These are phyloP conservation scores for Dothistroma septosporum DNA, from an alignment of 2,329 filamentous ascomycete genomes.

Conservation along the genomic window DNA sequence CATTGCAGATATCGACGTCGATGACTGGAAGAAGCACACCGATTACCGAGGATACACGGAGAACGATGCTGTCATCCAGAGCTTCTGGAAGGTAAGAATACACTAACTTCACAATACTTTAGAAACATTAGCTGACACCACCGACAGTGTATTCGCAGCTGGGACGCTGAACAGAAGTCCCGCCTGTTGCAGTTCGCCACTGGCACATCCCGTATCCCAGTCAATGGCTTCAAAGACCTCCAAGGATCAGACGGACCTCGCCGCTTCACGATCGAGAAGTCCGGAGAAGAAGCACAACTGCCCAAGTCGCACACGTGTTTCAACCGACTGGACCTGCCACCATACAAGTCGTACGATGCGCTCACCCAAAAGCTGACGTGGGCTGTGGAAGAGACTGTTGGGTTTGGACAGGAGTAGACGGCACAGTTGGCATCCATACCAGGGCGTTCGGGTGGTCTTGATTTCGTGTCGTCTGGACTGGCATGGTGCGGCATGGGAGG, in stretches of 20 bases:
- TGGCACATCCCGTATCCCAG: slow-evolving; percentile 93
- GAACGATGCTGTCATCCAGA: slow-evolving; percentile 92
- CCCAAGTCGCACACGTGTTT: slow-evolving; percentile 99
- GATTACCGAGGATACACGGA: slow-evolving; percentile 99
- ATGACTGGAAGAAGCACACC: slow-evolving; percentile 99
- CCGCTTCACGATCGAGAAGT: slow-evolving; percentile 97
- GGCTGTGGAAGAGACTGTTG: slow-evolving; percentile 97
- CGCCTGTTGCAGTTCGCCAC: slow-evolving; percentile 94
- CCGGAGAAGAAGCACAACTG: slow-evolving; percentile 81
- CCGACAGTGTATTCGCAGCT: slow-evolving; percentile 70
- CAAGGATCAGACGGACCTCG: slow-evolving; percentile 94
- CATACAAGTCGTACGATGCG: slow-evolving; percentile 83
- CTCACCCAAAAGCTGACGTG: slow-evolving; percentile 89
- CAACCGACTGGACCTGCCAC: slow-evolving; percentile 91
- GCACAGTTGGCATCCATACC: neutral
- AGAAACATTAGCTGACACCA: slow-evolving; percentile 17
- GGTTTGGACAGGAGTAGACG: slow-evolving; percentile 89
- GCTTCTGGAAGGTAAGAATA: slow-evolving; percentile 79
- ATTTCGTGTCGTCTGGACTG: neutral
- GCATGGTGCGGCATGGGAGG: neutral
- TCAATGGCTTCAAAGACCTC: slow-evolving; percentile 98
- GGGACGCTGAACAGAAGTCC: slow-evolving; percentile 98
- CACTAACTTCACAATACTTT: neutral
- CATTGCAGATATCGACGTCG: slow-evolving; percentile 99
- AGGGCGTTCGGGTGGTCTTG: neutral